Conservation (phyloP, 1,284 basidiomycete genomes). For the Pseudozyma sp. region DNA sequence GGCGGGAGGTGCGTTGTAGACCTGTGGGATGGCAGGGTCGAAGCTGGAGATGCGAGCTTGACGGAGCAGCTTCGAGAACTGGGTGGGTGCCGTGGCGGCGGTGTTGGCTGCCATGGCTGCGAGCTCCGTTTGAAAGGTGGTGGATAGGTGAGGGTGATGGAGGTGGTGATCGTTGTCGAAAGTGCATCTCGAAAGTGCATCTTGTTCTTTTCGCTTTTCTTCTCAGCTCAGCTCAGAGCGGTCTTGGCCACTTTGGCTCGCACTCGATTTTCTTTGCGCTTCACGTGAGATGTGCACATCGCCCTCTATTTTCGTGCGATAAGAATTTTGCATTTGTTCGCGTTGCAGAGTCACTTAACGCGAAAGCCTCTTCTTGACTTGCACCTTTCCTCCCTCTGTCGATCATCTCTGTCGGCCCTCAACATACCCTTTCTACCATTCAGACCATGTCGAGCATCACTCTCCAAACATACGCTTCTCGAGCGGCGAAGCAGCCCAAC, state of each 20-base stretch:
- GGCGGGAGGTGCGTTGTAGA: slow-evolving; percentile 61
- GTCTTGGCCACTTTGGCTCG: slow-evolving; percentile 2
- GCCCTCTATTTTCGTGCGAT: slow-evolving; percentile 23
- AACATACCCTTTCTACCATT: background rate
- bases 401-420: slow-evolving; percentile 29
- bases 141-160: slow-evolving; percentile 3
- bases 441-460: slow-evolving; percentile 47
- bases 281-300: slow-evolving; percentile 20
- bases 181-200: too few species aligned
- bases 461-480: slow-evolving; percentile 52
- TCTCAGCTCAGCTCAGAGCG: background rate
- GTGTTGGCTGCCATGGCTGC: slow-evolving; percentile 29
- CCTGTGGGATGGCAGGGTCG: slow-evolving; percentile 57
- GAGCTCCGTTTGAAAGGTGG: background rate
- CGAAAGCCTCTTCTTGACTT: too few species aligned
- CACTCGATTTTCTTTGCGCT: slow-evolving; percentile 27
- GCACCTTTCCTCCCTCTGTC: slow-evolving; percentile 26
- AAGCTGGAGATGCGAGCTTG: slow-evolving; percentile 56
- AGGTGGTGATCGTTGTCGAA: slow-evolving; percentile 1
- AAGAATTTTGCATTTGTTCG: slow-evolving; percentile 7
- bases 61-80: slow-evolving; percentile 57
- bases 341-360: background rate
- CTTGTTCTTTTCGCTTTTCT: too few species aligned
- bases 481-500: slow-evolving; percentile 56
- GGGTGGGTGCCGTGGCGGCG: slow-evolving; percentile 41